These are phyloP conservation scores for Colletotrichum euphorbiae DNA, from an alignment of 2,329 filamentous ascomycete genomes.

Conservation along the genomic window DNA sequence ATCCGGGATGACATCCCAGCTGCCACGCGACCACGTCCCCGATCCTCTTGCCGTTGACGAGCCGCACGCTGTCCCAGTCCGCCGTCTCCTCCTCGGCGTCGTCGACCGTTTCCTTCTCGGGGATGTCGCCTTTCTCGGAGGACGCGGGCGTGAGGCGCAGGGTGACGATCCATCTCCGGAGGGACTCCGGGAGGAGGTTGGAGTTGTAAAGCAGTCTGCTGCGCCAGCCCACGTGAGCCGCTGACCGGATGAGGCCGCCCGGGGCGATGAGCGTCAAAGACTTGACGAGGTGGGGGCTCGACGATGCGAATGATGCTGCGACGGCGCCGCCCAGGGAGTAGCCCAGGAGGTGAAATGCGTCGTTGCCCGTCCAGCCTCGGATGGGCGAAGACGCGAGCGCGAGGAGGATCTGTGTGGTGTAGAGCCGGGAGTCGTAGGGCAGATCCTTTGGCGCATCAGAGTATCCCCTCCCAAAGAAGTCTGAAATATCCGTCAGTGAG, in stretches of 20 bases:
- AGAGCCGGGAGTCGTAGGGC: slow-evolving; percentile 73
- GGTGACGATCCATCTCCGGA: slow-evolving; percentile 66
- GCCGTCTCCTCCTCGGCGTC: slow-evolving; percentile 48
- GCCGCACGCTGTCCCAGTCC: slow-evolving; percentile 60
- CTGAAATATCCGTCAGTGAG: slow-evolving; percentile 50
- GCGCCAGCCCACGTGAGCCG: slow-evolving; percentile 67
- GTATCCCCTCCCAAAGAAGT: slow-evolving; percentile 82
- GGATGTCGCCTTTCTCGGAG: slow-evolving; percentile 47
- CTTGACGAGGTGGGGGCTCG: slow-evolving; percentile 73
- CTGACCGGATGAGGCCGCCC: slow-evolving; percentile 73
- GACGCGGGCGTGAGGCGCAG: slow-evolving; percentile 57
- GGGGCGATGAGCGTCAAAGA: slow-evolving; percentile 76
- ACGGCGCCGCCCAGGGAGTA: slow-evolving; percentile 86
- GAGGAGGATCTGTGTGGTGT: slow-evolving; percentile 73
- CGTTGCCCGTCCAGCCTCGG: slow-evolving; percentile 61
- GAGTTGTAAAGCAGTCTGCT: slow-evolving; percentile 73
- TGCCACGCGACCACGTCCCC: slow-evolving; percentile 77
- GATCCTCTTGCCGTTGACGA: slow-evolving; percentile 62
- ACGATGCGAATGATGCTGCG: slow-evolving; percentile 74
- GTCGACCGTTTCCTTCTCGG: slow-evolving; percentile 54
- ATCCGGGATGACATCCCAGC: slow-evolving; percentile 72
- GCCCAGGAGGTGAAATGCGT: slow-evolving; percentile 77
- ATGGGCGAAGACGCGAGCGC: slow-evolving; percentile 72
- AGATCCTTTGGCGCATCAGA: slow-evolving; percentile 73
- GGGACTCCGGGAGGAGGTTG: slow-evolving; percentile 68